Evolutionary conservation across 2,329 filamentous ascomycete species (phyloP), one percentile per base, ranked within the genome.

Genomic region (Ceratocystiopsis brevicomis): DNA sequence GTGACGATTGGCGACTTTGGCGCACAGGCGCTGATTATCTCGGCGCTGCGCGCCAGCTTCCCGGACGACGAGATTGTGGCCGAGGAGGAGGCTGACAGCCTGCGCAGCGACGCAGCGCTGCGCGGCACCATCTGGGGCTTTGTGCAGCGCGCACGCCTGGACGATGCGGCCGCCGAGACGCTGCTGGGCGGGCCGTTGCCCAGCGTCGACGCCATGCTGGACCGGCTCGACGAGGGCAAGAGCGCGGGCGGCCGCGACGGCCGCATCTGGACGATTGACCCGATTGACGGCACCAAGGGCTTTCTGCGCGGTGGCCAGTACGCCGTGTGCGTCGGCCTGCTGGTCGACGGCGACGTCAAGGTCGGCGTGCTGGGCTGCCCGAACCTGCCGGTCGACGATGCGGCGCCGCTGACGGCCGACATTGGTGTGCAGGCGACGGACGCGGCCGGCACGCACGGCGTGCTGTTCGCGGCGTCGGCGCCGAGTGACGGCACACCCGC

Each of bases 1-100:
- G 90, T 98, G 54, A 98, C 90, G 16, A 90, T 96, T 54, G 90
- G 88, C 59, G 90, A 98, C 65, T 96, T 94, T 60, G 90, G 90
- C 56, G 92, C 90, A 35, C 90, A 98, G 66, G 87, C 90, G 32
- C 75, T 98, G 51, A 94, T 98, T 62, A 94, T 96, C 56, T 72
- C 78, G 45, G 88, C 88, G 25, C 78, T 98, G 52, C 78, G 79
- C 61, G 75, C 83, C 62, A 84, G 81, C 62, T 98, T 98, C 66
- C 90, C 90, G 16, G 57, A 76, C 34, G 90, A 98, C 57, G 80
- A 84, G 59, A 82, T 98, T 49, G 84, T 98, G 37, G 90, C 83
- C 52, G 90, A 98, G 62, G 90, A 98, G 63, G 90, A 98, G 63
- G 83, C 88, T 9, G 76, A 75, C 47, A 72, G 79, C 52, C 72